Evolutionary conservation across 2,329 filamentous ascomycete genomes (phyloP), one percentile per base, ranked within the genome.

Genomic region (Fusarium acutatum): DNA sequence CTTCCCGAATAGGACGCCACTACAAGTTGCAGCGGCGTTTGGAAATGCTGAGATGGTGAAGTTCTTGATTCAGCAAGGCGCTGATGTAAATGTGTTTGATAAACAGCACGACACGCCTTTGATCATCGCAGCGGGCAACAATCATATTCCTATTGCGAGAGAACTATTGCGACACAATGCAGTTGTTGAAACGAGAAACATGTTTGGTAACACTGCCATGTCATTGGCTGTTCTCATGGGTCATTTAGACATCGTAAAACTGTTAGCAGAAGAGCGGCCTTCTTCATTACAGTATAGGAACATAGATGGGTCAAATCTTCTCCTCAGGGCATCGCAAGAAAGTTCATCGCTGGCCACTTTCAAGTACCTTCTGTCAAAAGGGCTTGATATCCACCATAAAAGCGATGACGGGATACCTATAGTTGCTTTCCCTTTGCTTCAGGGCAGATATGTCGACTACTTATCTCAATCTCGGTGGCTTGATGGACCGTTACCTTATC

Each of bases 401-500:
- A 28, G 24, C n/a, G 8, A 54, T 3, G 18, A 47, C 6, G 35
- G 52, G 6, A 5, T 20, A 7, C 28, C 52, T 14, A 47, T 47
- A 35, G 6, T 58, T 7, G 18, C 6, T 18, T n/a, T 40, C 5
- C 18, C 46, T 17, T 9, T 30, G 18, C 2, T 17, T 9, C 4
- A n/a, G 11, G 15, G 14, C 1, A 5, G 2, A 3, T 26, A n/a
- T 10, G 3, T 14, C 5, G 13, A 43, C 4, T 37, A 53, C 10
- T 4, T 43, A 20, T 43, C 40, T 3, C n/a, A 35, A 1, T 37
- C 30, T 2, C 44, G 58, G 7, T 17, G 6, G 28, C 14, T n/a
- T 4, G 14, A 17, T 17, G 14, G 14, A 6, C 6, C 10, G 3
- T n/a, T 32, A n/a, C 0, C 10, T n/a, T 8, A 2, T 49, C 4